Evolutionary conservation across 2,329 filamentous ascomycete genomes (phyloP).

Genomic region (Neonectria magnoliae): DNA sequence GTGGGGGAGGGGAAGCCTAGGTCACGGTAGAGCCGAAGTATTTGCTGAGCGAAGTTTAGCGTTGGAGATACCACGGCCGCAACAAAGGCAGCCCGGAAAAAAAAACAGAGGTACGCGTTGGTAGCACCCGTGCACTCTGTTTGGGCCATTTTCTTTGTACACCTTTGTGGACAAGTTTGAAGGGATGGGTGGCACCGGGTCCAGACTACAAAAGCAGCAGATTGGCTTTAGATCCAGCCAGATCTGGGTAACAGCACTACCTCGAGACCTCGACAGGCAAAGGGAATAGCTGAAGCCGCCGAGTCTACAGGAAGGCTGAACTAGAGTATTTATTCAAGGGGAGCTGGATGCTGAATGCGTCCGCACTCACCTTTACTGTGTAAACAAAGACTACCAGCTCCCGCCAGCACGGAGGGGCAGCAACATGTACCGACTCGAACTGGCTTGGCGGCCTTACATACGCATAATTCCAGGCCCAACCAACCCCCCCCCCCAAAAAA

Average conservation of each 20-base stretch:
- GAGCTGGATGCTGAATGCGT: background rate
- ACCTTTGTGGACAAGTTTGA: slow-evolving; percentile 2
- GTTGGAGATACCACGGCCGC: slow-evolving; percentile 7
- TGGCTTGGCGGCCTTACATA: background rate
- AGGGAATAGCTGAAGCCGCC: background rate
- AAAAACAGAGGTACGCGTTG: slow-evolving; percentile 17
- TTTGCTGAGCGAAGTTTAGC: background rate
- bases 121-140: background rate
- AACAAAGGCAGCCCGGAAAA: slow-evolving; percentile 8
- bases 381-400: background rate
- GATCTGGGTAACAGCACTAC: background rate
- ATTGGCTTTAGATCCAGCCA: background rate
- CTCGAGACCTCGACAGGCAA: background rate
- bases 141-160: slow-evolving; percentile 6
- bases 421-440: background rate
- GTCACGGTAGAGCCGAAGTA: slow-evolving; percentile 20
- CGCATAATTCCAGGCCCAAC: background rate
- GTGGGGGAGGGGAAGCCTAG: slow-evolving; percentile 41
- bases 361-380: background rate
- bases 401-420: background rate
- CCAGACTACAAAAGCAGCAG: background rate
- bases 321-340: background rate
- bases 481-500: background rate
- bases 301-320: no score
- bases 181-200: background rate